Evolutionary conservation across 768 basidiomycete genomes (phyloP).

Genomic region (Boletus subparvulus): DNA sequence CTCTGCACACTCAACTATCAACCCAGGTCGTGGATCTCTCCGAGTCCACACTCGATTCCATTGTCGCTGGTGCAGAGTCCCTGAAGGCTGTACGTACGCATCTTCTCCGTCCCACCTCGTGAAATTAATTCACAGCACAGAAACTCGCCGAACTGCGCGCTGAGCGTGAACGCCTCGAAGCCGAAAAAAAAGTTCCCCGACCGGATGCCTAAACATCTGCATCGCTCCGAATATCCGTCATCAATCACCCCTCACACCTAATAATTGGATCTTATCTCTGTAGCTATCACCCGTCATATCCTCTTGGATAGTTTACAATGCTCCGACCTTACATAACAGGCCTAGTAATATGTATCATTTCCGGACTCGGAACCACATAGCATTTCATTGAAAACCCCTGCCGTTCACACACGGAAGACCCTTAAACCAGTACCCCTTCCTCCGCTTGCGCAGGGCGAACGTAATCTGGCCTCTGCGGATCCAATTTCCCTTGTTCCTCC

Average conservation of each 20-base stretch:
- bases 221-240: slow-evolving; percentile 16
- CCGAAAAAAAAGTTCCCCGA: slow-evolving; percentile 40
- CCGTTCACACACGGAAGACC: background rate
- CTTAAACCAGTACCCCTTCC: slow-evolving; percentile 17
- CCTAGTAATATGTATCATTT: background rate
- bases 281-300: slow-evolving; percentile 7
- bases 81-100: slow-evolving; percentile 54
- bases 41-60: slow-evolving; percentile 63
- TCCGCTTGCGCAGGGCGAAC: slow-evolving; percentile 35
- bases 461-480: slow-evolving; percentile 61
- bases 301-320: background rate
- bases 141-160: slow-evolving; percentile 30
- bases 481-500: slow-evolving; percentile 67
- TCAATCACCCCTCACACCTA: slow-evolving; percentile 23
- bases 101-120: background rate
- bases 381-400: background rate
- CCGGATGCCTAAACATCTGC: slow-evolving; percentile 27
- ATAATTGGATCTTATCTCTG: slow-evolving; percentile 29
- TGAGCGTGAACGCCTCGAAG: slow-evolving; percentile 41
- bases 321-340: background rate
- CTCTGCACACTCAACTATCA: background rate
- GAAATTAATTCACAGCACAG: slow-evolving; percentile 22
- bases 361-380: background rate
- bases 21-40: slow-evolving; percentile 58
- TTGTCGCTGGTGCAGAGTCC: slow-evolving; percentile 54